Evolutionary conservation across 495 filamentous ascomycete genomes (phyloP), one percentile per base, ranked within the genome.

Genomic region (Aspergillus steynii): DNA sequence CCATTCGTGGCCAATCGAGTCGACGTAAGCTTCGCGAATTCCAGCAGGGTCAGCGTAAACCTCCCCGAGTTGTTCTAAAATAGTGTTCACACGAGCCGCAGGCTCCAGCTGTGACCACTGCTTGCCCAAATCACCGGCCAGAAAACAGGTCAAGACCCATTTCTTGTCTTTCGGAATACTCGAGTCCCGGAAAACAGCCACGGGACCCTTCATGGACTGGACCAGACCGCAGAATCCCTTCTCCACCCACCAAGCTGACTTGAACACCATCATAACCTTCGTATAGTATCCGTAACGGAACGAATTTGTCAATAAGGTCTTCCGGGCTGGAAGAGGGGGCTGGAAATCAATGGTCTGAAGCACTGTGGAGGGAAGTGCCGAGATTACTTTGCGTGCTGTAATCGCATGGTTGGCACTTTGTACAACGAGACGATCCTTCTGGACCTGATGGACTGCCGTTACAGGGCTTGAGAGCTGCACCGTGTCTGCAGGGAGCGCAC

Each of bases 141-240:
- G 42, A 51, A 82, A 81, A 49, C 74, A 79, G 0, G 75, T 81
- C 0, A 83, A 65, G 0, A 70, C 66, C 49, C 68, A 79, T 50
- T 79, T 73, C 0, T 50, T 52, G 46, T 76, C 70, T 3, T 59
- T 59, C 0, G 65, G 67, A n/a, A 53, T 70, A 50, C 70, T 71
- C 2, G 73, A 79, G 53, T 84, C 81, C 2, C 78, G 68, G 2
- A 70, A 65, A 14, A 83, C 72, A 1, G 64, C 52, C 1, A 70
- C 71, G 0, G 80, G 79, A 0, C 76, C 79, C 9, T 45, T 61
- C 29, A 68, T 72, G 0, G 65, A 70, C 15, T 72, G 71, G 0
- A 65, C 63, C 27, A 79, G 67, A 0, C 76, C 75, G 14, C 78
- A 75, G 53, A 62, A 67, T 5, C 74, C 59, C 58, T 69, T 47